Evolutionary conservation across 2,329 filamentous ascomycete genomes (phyloP), one percentile per base, ranked within the genome.

Genomic region (Aquanectria penicillioides): DNA sequence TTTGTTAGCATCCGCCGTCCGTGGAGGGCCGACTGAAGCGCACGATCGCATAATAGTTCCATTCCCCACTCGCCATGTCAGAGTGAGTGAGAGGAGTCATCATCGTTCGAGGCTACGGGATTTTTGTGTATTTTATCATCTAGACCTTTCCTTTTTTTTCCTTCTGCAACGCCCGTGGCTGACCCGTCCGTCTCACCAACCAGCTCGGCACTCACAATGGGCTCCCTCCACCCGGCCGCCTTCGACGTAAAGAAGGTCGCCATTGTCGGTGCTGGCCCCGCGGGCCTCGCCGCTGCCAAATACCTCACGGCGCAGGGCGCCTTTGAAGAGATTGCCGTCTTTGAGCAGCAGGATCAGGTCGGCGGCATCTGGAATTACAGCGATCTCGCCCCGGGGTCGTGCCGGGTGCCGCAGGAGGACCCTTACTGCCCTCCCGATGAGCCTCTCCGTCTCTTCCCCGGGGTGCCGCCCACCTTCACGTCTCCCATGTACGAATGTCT

Each of bases 311-410:
- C 90, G 1, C 93, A 89, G 82, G 70, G 80, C 31, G 64, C 73
- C 1, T 95, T 95, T 69, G 78, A 87, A 11, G 83, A 80, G 25
- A 88, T 98, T 59, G 85, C 88, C 59, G 76, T 97, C 33, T 96
- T 91, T 69, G 95, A 98, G 75, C 92, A 97, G 75, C 88, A 93
- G 64, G 79, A 83, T 38, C 83, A 86, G 43, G 85, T 90, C 6
- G 94, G 93, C 56, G 94, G 95, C 2, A 86, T 95, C 9, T 98
- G 94, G 94, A 90, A 93, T 69, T 93, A 96, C 74, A 88, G 83
- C 62, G 78, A 80, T 23, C 75, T 74, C 59, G 82, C 74, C 53
- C 80, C 72, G 61, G 83, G 66, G 65, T 78, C 71, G 59, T 83
- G 71, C 66, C 82, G 66, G 28, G 79, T 94, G 31, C 93, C 93